A percentile compares a stretch with the other conserved stretches of the same genome.
phyloP scores from a whole-genome alignment of 768 basidiomycete species.

The Trametes sanguinea region DNA sequence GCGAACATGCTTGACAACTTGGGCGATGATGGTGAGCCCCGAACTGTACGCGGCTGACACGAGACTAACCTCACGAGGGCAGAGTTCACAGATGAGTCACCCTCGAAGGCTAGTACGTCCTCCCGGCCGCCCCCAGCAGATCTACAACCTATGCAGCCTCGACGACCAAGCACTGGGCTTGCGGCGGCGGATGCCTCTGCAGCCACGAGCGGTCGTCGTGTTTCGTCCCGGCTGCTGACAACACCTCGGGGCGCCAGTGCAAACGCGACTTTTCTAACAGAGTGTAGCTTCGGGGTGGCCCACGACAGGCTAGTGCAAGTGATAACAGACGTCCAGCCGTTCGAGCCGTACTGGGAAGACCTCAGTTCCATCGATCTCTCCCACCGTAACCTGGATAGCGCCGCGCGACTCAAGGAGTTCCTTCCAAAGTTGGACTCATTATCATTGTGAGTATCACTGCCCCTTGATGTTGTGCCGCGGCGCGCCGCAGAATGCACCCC shows the following conservation, averaged over 20 bases:
- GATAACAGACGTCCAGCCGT: conserved; percentile 93
- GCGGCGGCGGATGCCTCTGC: neutral
- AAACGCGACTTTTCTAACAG: conserved; percentile 82
- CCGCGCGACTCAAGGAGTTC: conserved; percentile 87
- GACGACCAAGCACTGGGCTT: conserved; percentile 35
- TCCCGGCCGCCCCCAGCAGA: conserved; percentile 46
- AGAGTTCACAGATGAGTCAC: conserved; percentile 49
- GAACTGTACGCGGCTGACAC: neutral
- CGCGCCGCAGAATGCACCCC: neutral
- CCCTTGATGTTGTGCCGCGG: neutral
- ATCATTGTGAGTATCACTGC: conserved; percentile 61
- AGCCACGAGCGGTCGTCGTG: conserved; percentile 31
- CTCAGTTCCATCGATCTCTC: conserved; percentile 75
- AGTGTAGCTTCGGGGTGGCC: conserved; percentile 95
- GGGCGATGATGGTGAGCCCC: conserved; percentile 61
- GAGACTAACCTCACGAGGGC: neutral
- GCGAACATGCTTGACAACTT: conserved; percentile 77
- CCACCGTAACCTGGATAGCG: conserved; percentile 72
- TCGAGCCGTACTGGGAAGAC: conserved; percentile 92
- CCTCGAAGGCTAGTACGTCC: conserved; percentile 54
- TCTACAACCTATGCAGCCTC: conserved; percentile 47
- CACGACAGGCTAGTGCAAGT: conserved; percentile 88
- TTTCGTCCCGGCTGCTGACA: conserved; percentile 31
- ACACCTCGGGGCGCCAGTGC: conserved; percentile 17
- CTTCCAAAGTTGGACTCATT: conserved; percentile 76